Evolutionary conservation across 495 filamentous ascomycete species (phyloP), one percentile per base, ranked within the genome.

Genomic region (Talaromyces nanjingensis): DNA sequence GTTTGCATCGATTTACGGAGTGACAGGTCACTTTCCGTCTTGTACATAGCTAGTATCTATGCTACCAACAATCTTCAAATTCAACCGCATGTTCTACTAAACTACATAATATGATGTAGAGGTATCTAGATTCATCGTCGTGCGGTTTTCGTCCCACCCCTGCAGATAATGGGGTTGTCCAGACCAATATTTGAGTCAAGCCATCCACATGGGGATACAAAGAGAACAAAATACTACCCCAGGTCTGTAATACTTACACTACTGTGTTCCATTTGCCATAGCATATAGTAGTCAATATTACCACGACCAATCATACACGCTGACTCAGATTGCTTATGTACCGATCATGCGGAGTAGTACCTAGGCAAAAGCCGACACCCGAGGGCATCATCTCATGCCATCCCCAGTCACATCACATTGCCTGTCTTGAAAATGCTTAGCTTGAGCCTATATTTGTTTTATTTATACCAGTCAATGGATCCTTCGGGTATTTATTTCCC

Each of bases 11-110:
- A 42, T 14, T 47, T 37, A 47, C 33, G 33, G 33, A 25, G 59
- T 60, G 34, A 24, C 59, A 42, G 59, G 59, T 60, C 37, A 60
- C 24, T 12, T 39, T 16, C 56, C 56, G 56, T 59, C 16, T 20
- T 60, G 37, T 60, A 47, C 59, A 47, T 47, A n/a, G 37, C 33
- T 45, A 60, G 39, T 24, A 49, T 47, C 33, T 60, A 49, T 60
- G 59, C n/a, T 25, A 25, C 52, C n/a, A 27, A 25, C 18, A 18
- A 16, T 45, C 29, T 31, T 31, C 6, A 49, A 49, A 49, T 20
- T 16, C 45, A 9, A 20, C 45, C 18, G 1, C 18, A 45, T 45
- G 39, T 45, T n/a, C 16, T n/a, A 45, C 39, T 7, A 16, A 45
- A 45, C 2, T 4, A 18, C 39, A 1, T 49, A 49, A 18, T 20